Evolutionary conservation across 1,139 yeast species (phyloP), one percentile per base, ranked within the genome.

Genomic region (Kodamaea suecica): DNA sequence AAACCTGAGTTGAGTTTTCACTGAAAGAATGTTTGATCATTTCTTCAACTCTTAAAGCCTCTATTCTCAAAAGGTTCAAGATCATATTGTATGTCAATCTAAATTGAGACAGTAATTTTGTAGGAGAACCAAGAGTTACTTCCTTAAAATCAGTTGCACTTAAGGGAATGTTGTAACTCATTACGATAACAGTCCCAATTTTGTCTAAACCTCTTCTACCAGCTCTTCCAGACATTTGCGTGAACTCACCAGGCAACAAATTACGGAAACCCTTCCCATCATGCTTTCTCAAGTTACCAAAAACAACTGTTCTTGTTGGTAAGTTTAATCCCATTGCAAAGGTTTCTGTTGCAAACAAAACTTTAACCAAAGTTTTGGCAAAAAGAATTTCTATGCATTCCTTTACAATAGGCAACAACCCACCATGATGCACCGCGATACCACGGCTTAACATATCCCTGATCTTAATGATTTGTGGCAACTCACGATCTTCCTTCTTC

Each of bases 221-320:
- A 2, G 98, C 98, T 61, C 98, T 78, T 35, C 98, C 98, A 0
- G 97, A 90, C 98, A 94, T 92, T 62, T 92, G 98, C 1, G 97
- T 94, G 57, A 90, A 92, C 57, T 92, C 98, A 30, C 98, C 98
- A 0, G 98, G 96, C 8, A 84, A 69, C 41, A 92, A 66, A 52
- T 82, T 77, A 57, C 99, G 75, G 59, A 86, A 81, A 0, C 76
- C 75, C 31, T 80, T 74, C 28, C 97, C 97, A 56, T 92, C 98
- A 56, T 88, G 95, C 52, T 92, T 92, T 49, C 94, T 69, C 33
- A 82, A 67, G 31, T 84, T 85, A 41, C 90, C 77, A 57, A 92
- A 92, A 1, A 94, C 98, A 31, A 92, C 99, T 0, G 99, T 92
- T 55, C 94, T 88, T 3, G 99, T 96, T 47, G 99, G 99, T 88